Base-by-base conservation (phyloP, 2,329 filamentous ascomycete species). In the Penicillium sp. region DNA sequence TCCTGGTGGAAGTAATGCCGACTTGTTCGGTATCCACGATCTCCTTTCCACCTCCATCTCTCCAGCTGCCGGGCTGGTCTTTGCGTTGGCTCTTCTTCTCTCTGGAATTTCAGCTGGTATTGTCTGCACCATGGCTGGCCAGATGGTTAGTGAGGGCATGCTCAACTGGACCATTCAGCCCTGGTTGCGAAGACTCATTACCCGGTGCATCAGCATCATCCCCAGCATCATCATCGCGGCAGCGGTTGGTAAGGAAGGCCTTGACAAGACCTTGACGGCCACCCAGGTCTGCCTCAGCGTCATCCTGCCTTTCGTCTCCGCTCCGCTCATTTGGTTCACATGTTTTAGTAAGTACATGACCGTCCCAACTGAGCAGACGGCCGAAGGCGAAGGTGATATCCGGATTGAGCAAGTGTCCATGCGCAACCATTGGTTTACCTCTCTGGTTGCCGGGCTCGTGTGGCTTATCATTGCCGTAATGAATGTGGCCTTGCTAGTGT, bases 71-170 rank as follows among this genome's bases (percentile, higher is more conserved):
- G 93, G 91, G 1, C 91, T 90, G 2, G 82, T 96, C n/a, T 96
- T 96, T 66, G 91, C 91, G 0, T 81, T 96, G 2, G 91, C 92
- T 0, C 81, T 96, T 1, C 84, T 96, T 0, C 85, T 96, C 0
- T 93, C 90, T 0, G 92, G 92, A 9, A 85, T 92, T 13, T 91
- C 89, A 0, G 92, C 92, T 0, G 92, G 92, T 6, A 91, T 96
- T 38, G 89, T 96, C 2, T 96, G 92, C 79, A 96, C 93, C 1
- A 95, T 96, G 68, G 86, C 92, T 0, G 92, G 92, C 0, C 92
- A 96, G 75, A 95, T 96, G 88, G 89, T 96, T 24, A 89, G 88
- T 65, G 92, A 96, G 75, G 92, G 92, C 7, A 91, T 92, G 63
- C 76, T 96, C 49, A 86, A 87, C 51, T 93, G 91, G 90, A 86